Evolutionary conservation across 305 asterid species (phyloP), one percentile per base, ranked within the genome.

Genomic region (Fraxinus latifolia): DNA sequence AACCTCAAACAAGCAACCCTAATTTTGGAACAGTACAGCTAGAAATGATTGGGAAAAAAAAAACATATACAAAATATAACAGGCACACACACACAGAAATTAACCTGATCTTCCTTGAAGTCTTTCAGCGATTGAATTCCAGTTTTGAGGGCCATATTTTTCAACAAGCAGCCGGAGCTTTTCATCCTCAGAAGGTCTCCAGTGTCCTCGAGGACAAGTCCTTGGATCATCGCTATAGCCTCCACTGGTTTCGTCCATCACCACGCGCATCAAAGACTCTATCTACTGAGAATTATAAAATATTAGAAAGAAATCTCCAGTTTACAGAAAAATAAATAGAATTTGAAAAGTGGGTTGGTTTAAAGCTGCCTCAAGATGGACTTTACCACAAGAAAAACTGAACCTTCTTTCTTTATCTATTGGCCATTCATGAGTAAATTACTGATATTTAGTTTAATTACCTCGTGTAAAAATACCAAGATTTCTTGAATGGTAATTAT

Each of bases 51-150:
- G 1, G 2, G 50, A 14, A 39, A 7, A 19, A 21, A 15, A 14
- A 47, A 1, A 12, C 2, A 7, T 7, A 37, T 29, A 53, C 11
- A 78, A 14, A 77, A 12, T 14, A 68, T 29, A 9, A 68, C 4
- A 70, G 19, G 8, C 23, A 29, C 8, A 70, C 15, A 23, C 36
- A 70, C 21, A 14, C 21, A 14, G 2, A 77, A 8, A 53, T 11
- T 12, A 70, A 92, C 98, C 98, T 87, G 98, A 95, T 95, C 98
- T 90, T 87, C 98, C 98, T 83, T 91, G 93, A 88, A 95, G 98
- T 34, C 91, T 95, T 88, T 95, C 98, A 81, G 98, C 98, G 72
- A 95, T 93, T 3, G 98, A 92, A 78, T 95, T 95, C 98, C 98
- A 95, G 83, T 95, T 93, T 79, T 95, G 98, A 83, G 98, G 98